Evolutionary conservation across 345 rosid species (phyloP).

Genomic region (Balakata baccata): DNA sequence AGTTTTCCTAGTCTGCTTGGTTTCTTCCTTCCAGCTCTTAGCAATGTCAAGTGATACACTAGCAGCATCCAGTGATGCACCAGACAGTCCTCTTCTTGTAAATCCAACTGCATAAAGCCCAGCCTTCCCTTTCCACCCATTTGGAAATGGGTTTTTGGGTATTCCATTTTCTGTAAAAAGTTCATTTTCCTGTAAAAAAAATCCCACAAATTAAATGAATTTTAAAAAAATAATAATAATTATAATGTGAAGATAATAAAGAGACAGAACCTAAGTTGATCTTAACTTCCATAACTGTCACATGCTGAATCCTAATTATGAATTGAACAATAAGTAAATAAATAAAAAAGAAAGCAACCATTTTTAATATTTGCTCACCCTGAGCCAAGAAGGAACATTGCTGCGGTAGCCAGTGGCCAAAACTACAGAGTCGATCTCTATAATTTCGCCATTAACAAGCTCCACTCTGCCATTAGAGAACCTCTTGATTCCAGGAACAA

Average conservation of each 20-base stretch:
- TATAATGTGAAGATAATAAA: not conserved
- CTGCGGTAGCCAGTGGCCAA: slow-evolving; percentile 91
- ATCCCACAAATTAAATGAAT: too few relatives aligned
- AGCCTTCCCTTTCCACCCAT: slow-evolving; percentile 77
- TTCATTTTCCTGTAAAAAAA: slow-evolving; percentile 52
- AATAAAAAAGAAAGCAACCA: not conserved
- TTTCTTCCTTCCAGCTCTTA: slow-evolving; percentile 33
- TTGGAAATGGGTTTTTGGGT: slow-evolving; percentile 62
- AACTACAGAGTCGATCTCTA: slow-evolving; percentile 64
- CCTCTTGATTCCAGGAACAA: slow-evolving; percentile 64
- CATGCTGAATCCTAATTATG: slow-evolving; percentile 10
- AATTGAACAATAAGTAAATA: slow-evolving; percentile 5
- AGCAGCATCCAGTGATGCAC: slow-evolving; percentile 47
- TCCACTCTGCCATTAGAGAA: slow-evolving; percentile 51
- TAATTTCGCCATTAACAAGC: slow-evolving; percentile 57
- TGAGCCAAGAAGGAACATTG: slow-evolving; percentile 92
- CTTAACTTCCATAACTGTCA: slow-evolving; percentile 32
- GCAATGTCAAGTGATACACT: slow-evolving; percentile 23
- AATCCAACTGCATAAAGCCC: slow-evolving; percentile 94
- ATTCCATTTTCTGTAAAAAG: slow-evolving; percentile 73
- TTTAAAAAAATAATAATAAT: not conserved
- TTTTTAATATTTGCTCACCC: slow-evolving; percentile 37
- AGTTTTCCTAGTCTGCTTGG: slow-evolving; percentile 20
- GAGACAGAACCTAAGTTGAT: slow-evolving; percentile 3
- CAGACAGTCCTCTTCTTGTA: slow-evolving; percentile 82